Conservation (phyloP, 371 early-diverging fungal species). For the Lichtheimia corymbifera region DNA sequence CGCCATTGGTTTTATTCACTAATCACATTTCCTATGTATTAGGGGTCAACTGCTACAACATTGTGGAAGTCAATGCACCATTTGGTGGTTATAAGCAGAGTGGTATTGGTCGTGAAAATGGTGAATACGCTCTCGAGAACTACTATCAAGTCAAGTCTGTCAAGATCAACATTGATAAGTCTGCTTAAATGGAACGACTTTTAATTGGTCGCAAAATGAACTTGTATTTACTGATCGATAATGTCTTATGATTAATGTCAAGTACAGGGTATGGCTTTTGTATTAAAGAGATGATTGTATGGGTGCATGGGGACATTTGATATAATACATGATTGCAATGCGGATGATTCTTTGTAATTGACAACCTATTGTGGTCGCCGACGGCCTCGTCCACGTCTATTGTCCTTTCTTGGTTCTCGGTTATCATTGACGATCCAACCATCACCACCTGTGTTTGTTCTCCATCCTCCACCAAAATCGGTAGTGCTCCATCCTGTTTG, state of each 20-base stretch:
- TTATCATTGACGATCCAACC: conserved; percentile 6
- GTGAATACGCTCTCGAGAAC: conserved; percentile 72
- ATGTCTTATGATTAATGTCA: too few species aligned
- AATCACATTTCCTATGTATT: background rate
- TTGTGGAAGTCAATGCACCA: conserved; percentile 38
- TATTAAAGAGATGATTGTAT: too few species aligned
- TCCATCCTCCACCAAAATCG: conserved; percentile 1
- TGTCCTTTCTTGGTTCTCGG: background rate
- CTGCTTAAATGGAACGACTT: background rate
- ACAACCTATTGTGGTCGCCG: too few species aligned
- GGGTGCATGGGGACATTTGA: too few species aligned
- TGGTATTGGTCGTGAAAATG: conserved; percentile 84
- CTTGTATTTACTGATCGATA: too few species aligned
- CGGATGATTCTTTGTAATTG: too few species aligned
- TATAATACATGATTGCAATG: too few species aligned
- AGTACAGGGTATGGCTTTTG: too few species aligned
- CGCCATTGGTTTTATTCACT: background rate
- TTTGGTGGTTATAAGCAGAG: conserved; percentile 89
- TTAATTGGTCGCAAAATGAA: too few species aligned
- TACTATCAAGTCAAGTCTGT: conserved; percentile 57
- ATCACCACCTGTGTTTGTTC: background rate
- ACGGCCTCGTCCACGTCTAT: too few species aligned
- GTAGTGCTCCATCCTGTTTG: background rate
- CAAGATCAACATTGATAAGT: conserved; percentile 32
- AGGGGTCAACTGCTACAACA: conserved; percentile 15